Evolutionary conservation across 495 filamentous ascomycete species (phyloP), one percentile per base, ranked within the genome.

Genomic region (Articulospora tetracladia): DNA sequence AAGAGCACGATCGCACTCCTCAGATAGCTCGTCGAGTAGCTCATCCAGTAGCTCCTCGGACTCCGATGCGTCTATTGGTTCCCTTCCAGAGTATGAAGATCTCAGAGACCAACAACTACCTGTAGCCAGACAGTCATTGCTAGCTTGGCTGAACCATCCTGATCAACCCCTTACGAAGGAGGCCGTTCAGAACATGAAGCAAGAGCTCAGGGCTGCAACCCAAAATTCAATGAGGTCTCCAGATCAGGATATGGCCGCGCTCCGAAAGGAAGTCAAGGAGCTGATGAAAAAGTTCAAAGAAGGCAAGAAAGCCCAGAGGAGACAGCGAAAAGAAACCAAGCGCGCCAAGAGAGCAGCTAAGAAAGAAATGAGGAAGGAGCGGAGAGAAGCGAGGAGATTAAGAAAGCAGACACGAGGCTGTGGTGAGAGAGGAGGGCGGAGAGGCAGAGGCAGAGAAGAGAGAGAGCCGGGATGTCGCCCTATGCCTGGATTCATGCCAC

Each of bases 61-160:
- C 24, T 76, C 75, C 1, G 72, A 67, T 32, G 72, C 72, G 0
- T 76, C 76, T 17, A 63, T 76, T 39, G 77, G 73, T 25, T 77
- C 75, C 34, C 74, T 80, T 11, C 76, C 77, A 2, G 76, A 75
- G 54, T 74, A 73, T 59, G 73, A 79, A 53, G 71, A 75, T 41
- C 69, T 82, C 0, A 63, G 64, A 11, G 74, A 76, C 34, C 47
- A 58, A 27, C 76, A 79, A 64, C 70, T 80, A 28, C 70, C 74
- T 13, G 41, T 72, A 6, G 64, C 71, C 1, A 73, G 71, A 56
- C 53, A 67, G n/a, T 66, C 63, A 0, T 57, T 82, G 20, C 47
- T 65, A 17, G 61, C 67, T 3, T 82, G 75, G 72, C 67, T 80
- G 10, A 65, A 67, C 27, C 68, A 76, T 53, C 74, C 77, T 0